These are phyloP conservation scores for Paracamarosporium sp. DNA, from an alignment of 2,329 filamentous ascomycete genomes.

Conservation along the genomic window DNA sequence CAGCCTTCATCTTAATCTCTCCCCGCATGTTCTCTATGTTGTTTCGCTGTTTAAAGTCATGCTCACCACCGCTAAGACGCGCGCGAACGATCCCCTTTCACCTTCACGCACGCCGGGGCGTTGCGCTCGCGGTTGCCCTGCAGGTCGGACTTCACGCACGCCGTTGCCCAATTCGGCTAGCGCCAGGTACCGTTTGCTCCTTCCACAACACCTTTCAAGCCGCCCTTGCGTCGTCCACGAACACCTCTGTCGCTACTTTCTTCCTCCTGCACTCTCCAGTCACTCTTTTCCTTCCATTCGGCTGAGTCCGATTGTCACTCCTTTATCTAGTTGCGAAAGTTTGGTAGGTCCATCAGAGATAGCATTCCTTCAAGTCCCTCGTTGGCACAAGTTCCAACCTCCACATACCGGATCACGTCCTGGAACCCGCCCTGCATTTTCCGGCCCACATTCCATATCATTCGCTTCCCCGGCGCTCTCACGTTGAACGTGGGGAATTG, in stretches of 20 bases:
- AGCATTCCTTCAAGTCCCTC: constrained; percentile 11
- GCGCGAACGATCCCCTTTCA: not conserved
- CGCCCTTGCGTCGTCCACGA: constrained; percentile 3
- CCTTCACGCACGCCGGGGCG: not conserved
- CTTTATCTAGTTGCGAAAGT: constrained; percentile 6
- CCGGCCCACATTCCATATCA: constrained; percentile 35
- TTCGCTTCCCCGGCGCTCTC: constrained; percentile 27
- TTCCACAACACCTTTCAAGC: not conserved
- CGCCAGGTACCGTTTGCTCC: constrained; percentile 7
- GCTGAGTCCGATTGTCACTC: constrained; percentile 2
- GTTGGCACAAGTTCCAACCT: constrained; percentile 4
- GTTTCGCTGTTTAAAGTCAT: constrained; percentile 2
- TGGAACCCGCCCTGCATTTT: constrained; percentile 22
- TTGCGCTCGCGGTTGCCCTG: not conserved
- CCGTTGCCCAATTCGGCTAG: not conserved
- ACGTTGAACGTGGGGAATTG: constrained; percentile 15
- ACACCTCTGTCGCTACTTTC: not conserved
- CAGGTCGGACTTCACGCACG: not conserved
- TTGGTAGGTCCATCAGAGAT: not conserved
- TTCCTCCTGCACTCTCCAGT: not conserved
- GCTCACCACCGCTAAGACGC: not conserved
- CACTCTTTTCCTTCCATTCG: constrained; percentile 1
- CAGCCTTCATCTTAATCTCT: not conserved
- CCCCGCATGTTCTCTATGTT: constrained; percentile 1
- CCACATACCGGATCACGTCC: constrained; percentile 14